Evolutionary conservation across 352 stramenopile species (phyloP), one percentile per base, ranked within the genome.

Genomic region (Pythium monospermum): DNA sequence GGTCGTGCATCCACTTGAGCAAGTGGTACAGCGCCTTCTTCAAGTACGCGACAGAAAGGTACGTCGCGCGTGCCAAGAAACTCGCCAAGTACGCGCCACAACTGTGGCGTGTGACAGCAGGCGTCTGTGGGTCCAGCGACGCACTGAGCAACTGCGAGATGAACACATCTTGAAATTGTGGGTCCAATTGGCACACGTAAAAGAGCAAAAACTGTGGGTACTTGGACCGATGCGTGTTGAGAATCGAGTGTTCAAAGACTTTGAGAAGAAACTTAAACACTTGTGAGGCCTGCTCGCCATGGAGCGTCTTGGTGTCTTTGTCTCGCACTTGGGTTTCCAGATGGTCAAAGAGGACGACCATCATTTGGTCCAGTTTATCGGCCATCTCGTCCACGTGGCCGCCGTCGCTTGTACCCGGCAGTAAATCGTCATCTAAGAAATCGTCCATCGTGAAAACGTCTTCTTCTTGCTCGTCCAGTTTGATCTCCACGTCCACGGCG

Each of bases 1-100:
- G 97, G 33, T 88, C 80, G 64, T 98, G 89, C 43, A 96, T 83
- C 89, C 91, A 98, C 49, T 91, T 87, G 6, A 98, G 64, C 27
- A 98, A 64, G 40, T 96, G 90, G 50, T 94, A 94, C 28, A 98
- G 59, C 46, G 88, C 79, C 57, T 97, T 95, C 50, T 96, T 92
- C 21, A 98, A 80, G 27, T 97, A 97, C 21, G 88, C 84, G 7
- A 96, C 68, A 23, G 80, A 85, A 36, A 98, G 90, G 69, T 96
- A 98, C 44, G 91, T 96, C 25, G 93, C 90, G 25, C 96, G 82
- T 46, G 89, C 96, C 15, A 99, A 71, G 58, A 98, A 99, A 23
- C 93, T 98, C 19, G 95, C 95, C 22, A 98, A 69, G 64, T 98
- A 98, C 25, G 91, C 97, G 15, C 89, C 87, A 52, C 89, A 94